Conservation (phyloP, 345 rosid species). For the Euphorbia pulcherrima region DNA sequence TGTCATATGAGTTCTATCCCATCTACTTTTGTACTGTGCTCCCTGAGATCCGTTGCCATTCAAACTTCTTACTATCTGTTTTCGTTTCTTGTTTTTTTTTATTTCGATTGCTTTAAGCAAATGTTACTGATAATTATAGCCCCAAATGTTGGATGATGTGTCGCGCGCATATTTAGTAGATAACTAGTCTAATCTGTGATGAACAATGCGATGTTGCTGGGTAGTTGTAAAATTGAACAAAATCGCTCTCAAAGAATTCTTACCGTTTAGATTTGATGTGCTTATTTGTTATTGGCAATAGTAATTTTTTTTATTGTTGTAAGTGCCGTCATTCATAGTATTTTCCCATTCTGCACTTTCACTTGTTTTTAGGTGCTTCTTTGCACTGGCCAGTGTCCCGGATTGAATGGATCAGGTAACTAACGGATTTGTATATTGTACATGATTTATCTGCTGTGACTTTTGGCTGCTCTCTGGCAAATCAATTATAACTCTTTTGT, state of each 20-base stretch:
- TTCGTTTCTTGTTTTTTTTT: too few relatives aligned
- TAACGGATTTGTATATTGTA: neutral
- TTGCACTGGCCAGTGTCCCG: neutral
- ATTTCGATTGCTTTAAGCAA: neutral
- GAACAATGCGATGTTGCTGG: neutral
- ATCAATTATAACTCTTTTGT: neutral
- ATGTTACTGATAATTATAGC: neutral
- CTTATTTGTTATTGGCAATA: neutral
- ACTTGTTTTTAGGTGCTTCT: neutral
- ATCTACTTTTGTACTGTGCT: neutral
- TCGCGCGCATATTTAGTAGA: neutral
- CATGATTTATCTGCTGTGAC: neutral
- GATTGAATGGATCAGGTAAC: neutral
- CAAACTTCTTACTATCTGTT: neutral
- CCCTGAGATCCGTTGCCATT: slow-evolving; percentile 1
- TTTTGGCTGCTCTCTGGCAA: neutral
- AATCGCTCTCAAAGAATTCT: neutral
- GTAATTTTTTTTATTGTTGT: too few relatives aligned
- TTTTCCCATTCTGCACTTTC: neutral
- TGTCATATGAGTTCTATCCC: neutral
- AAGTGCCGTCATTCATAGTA: neutral
- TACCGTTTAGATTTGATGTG: neutral
- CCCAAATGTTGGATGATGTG: neutral
- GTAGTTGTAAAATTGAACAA: neutral
- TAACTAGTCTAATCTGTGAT: neutral